These are phyloP conservation scores for Ramaria sp. DNA, from an alignment of 768 basidiomycete genomes.

Conservation along the genomic window DNA sequence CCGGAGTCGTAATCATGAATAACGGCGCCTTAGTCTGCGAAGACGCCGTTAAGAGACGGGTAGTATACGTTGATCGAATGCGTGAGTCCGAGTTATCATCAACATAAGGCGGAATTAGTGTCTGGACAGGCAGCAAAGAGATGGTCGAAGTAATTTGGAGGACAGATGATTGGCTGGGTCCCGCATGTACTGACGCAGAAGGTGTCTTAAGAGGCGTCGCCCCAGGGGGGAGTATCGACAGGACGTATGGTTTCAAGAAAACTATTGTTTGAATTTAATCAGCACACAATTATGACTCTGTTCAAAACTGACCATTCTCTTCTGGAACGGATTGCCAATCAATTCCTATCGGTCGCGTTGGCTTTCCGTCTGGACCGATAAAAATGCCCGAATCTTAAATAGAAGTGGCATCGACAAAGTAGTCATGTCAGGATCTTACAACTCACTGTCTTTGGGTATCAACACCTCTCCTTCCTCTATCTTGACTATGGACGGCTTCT, in stretches of 20 bases:
- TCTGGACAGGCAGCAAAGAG: slow-evolving; percentile 51
- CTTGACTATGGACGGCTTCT: slow-evolving; percentile 43
- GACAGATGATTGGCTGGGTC: slow-evolving; percentile 44
- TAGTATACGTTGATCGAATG: slow-evolving; percentile 26
- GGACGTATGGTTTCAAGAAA: slow-evolving; percentile 66
- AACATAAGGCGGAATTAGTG: slow-evolving; percentile 47
- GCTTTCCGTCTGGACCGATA: slow-evolving; percentile 48
- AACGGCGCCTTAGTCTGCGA: slow-evolving; percentile 40
- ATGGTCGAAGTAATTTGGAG: slow-evolving; percentile 65
- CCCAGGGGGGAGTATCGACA: slow-evolving; percentile 64
- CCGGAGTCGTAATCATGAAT: slow-evolving; percentile 63
- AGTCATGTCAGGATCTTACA: neutral
- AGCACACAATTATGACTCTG: neutral
- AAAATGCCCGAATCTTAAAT: slow-evolving; percentile 55
- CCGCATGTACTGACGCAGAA: slow-evolving; percentile 14
- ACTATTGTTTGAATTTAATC: slow-evolving; percentile 28
- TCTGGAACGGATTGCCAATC: slow-evolving; percentile 78
- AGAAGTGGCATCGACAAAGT: neutral
- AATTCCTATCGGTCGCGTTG: slow-evolving; percentile 37
- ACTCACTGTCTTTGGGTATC: slow-evolving; percentile 72
- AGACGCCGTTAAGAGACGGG: slow-evolving; percentile 57
- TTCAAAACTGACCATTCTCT: slow-evolving; percentile 46
- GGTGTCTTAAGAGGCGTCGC: slow-evolving; percentile 30
- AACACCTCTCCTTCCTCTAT: slow-evolving; percentile 54
- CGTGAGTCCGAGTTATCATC: slow-evolving; percentile 20